Evolutionary conservation across 139 green algal species (phyloP).

Genomic region (Picochlorum sp.): DNA sequence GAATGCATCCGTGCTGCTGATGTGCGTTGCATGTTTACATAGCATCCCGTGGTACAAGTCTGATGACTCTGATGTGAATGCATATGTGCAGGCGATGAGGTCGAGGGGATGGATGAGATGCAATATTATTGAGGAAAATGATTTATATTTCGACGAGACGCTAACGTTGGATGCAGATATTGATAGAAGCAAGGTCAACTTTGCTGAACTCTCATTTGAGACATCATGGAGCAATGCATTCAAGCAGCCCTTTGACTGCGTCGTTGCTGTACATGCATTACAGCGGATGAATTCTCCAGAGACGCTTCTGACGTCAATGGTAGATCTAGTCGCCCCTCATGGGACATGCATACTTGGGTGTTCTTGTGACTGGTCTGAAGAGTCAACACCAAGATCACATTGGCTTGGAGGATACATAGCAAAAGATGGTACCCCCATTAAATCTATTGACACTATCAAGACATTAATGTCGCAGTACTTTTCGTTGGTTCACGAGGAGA

Average conservation of each 20-base stretch:
- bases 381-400: slow-evolving; percentile 38
- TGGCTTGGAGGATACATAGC: slow-evolving; percentile 50
- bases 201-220: slow-evolving; percentile 14
- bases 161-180: slow-evolving; percentile 31
- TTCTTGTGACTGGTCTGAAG: slow-evolving; percentile 64
- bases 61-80: background rate
- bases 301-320: slow-evolving; percentile 37
- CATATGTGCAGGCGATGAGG: slow-evolving; percentile 34
- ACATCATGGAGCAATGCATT: slow-evolving; percentile 54
- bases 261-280: slow-evolving; percentile 65
- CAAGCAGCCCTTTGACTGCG: slow-evolving; percentile 49
- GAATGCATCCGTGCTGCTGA: slow-evolving; percentile 34
- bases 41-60: background rate
- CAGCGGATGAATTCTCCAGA: slow-evolving; percentile 58
- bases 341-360: slow-evolving; percentile 49
- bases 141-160: slow-evolving; percentile 37
- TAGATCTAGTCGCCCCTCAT: slow-evolving; percentile 33
- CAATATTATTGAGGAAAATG: slow-evolving; percentile 44
- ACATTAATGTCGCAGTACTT: slow-evolving; percentile 21
- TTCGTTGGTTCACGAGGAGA: slow-evolving; percentile 31
- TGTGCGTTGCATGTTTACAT: slow-evolving; percentile 6
- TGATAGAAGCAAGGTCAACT: slow-evolving; percentile 36
- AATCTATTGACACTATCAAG: slow-evolving; percentile 32
- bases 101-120: slow-evolving; percentile 39
- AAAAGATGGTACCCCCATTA: slow-evolving; percentile 18